Evolutionary conservation across 179 eudicot genomes (phyloP).

Genomic region (Actinidia chinensis): DNA sequence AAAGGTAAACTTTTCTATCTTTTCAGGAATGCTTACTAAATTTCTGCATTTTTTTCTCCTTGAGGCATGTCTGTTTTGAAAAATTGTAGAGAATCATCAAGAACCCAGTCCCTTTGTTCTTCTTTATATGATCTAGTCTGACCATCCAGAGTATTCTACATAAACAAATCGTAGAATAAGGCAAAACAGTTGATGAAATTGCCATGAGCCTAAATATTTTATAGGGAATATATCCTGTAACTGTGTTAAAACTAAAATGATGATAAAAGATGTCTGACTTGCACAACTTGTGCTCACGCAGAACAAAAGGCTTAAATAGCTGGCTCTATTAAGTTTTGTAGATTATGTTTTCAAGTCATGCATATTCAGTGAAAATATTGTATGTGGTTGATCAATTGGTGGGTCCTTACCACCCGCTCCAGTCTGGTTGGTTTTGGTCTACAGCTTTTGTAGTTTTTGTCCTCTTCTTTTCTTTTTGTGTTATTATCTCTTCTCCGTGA

Average conservation of each 20-base stretch:
- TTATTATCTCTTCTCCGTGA: no score
- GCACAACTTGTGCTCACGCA: no score
- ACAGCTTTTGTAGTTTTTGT: no score
- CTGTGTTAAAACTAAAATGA: no score
- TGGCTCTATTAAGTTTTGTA: not conserved
- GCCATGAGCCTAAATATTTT: no score
- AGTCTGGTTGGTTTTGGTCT: not conserved
- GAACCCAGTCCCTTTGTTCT: not conserved
- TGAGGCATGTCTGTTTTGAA: not conserved
- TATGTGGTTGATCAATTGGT: not conserved
- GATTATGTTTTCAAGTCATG: constrained; percentile 6
- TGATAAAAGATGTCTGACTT: no score
- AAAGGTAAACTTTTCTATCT: not conserved
- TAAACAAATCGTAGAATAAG: no score
- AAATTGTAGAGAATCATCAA: no score
- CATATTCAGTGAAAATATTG: not conserved
- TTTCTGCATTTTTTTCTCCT: not conserved
- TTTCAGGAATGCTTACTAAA: not conserved
- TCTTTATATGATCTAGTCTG: not conserved
- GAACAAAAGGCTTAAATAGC: not conserved
- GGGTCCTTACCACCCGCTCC: not conserved
- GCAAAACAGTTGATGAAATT: no score
- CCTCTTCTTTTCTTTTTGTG: no score
- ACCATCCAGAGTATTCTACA: not conserved
- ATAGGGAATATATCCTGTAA: no score